A percentile compares a stretch with the other conserved stretches of the same genome.
These are phyloP conservation scores for Saccharum officinarum DNA, from an alignment of 176 grass and related monocot genomes.

Conservation along the genomic window DNA sequence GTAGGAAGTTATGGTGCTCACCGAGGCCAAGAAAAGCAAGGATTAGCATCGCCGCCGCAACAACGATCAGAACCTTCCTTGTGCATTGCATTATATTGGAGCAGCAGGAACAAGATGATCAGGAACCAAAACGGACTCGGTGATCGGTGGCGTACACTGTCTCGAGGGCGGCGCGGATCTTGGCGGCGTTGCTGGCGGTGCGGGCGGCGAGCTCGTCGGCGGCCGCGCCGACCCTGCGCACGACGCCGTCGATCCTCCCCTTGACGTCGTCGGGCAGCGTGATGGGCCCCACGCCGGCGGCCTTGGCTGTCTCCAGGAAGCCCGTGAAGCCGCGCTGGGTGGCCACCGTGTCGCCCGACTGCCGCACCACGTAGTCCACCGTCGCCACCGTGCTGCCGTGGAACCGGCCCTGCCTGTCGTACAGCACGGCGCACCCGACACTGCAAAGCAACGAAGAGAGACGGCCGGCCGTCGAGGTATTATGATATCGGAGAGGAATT, in stretches of 20 bases:
- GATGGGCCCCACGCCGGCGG: slow-evolving; percentile 40
- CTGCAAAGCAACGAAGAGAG: slow-evolving; percentile 19
- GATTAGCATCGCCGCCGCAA: slow-evolving; percentile 56
- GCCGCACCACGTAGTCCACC: slow-evolving; percentile 54
- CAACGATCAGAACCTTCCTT: slow-evolving; percentile 58
- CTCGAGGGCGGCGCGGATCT: slow-evolving; percentile 55
- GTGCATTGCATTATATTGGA: slow-evolving; percentile 43
- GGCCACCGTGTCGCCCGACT: slow-evolving; percentile 57
- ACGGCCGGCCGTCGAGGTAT: no score
- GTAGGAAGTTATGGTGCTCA: slow-evolving; percentile 18
- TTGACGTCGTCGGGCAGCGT: slow-evolving; percentile 49
- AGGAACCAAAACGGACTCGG: not conserved
- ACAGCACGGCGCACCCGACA: slow-evolving; percentile 64
- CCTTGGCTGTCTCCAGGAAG: slow-evolving; percentile 48
- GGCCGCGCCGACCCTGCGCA: slow-evolving; percentile 38
- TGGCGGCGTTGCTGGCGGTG: slow-evolving; percentile 65
- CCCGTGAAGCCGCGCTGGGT: slow-evolving; percentile 52
- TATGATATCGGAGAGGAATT: no score
- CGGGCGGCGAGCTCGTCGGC: slow-evolving; percentile 55
- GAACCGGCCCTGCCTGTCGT: slow-evolving; percentile 70
- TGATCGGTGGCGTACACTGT: slow-evolving; percentile 37
- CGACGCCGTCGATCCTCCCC: slow-evolving; percentile 58
- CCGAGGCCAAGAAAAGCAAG: slow-evolving; percentile 68
- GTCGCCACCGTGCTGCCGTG: slow-evolving; percentile 63
- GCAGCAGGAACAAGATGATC: not conserved